Evolutionary conservation across 345 rosid species (phyloP).

Genomic region (Bruguiera parviflora): DNA sequence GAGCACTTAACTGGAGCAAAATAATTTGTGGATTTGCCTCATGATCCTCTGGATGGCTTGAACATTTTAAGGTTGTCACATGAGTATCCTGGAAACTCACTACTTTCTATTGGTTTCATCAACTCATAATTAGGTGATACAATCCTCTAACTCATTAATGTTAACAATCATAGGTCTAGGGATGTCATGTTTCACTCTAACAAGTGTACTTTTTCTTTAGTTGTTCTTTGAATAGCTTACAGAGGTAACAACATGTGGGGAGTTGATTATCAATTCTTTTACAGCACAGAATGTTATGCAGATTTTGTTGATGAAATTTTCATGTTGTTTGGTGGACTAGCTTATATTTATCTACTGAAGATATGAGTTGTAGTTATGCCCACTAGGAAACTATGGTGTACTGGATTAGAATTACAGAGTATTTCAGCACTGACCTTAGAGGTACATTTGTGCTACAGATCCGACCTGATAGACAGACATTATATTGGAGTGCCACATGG

Average conservation of each 20-base stretch:
- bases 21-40: background rate
- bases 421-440: background rate
- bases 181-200: too few relatives aligned
- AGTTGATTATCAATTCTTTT: too few relatives aligned
- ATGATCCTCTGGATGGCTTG: background rate
- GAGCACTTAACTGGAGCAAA: background rate
- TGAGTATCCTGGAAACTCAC: background rate
- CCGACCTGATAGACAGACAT: constrained; percentile 94
- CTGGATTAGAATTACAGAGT: background rate
- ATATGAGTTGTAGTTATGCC: background rate
- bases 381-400: background rate
- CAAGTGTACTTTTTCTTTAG: too few relatives aligned
- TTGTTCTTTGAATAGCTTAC: too few relatives aligned
- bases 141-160: too few relatives aligned
- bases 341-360: background rate
- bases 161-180: too few relatives aligned
- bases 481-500: constrained; percentile 99
- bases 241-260: too few relatives aligned
- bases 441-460: constrained; percentile 43
- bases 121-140: too few relatives aligned
- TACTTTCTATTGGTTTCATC: background rate
- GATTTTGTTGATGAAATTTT: too few relatives aligned
- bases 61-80: background rate
- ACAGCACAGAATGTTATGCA: too few relatives aligned
- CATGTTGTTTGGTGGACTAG: background rate